phyloP scores from a whole-genome alignment of 345 rosid species.

The Gossypium raimondii region DNA sequence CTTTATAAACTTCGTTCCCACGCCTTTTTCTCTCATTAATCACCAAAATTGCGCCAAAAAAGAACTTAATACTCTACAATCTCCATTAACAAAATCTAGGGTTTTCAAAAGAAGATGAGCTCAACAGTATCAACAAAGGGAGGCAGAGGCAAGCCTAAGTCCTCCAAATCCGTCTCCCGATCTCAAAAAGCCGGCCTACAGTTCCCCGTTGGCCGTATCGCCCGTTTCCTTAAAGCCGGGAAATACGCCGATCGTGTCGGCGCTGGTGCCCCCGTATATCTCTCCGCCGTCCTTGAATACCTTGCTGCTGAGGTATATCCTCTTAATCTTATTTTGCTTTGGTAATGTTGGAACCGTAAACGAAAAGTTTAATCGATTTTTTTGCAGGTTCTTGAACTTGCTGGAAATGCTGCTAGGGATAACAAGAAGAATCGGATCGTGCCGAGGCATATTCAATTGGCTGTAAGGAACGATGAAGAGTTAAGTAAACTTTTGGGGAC shows the following conservation, averaged over 20 bases:
- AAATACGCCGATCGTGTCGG: conserved; percentile 68
- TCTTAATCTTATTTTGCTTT: background rate
- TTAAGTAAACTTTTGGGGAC: conserved; percentile 23
- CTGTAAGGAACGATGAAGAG: conserved; percentile 67
- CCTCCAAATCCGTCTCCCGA: conserved; percentile 49
- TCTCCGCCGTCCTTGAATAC: conserved; percentile 77
- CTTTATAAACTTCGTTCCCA: background rate
- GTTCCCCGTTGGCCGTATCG: conserved; percentile 65
- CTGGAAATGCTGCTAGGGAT: conserved; percentile 51
- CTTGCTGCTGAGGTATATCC: conserved; percentile 67
- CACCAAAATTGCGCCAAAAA: background rate
- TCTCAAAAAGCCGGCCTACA: conserved; percentile 71
- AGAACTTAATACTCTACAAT: background rate
- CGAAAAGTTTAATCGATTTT: background rate
- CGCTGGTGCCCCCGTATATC: conserved; percentile 70
- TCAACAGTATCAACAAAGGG: background rate
- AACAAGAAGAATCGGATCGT: conserved; percentile 69
- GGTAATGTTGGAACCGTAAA: background rate
- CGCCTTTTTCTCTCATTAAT: background rate
- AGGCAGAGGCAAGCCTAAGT: background rate
- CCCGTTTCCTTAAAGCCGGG: conserved; percentile 64
- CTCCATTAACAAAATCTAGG: background rate
- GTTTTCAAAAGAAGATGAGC: background rate
- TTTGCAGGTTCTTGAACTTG: conserved; percentile 58
- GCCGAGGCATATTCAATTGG: conserved; percentile 73